Percentiles rank a stretch among this genome's conserved stretches.
Conservation (phyloP, 495 filamentous ascomycete genomes). For the Ascobolus immersus region DNA sequence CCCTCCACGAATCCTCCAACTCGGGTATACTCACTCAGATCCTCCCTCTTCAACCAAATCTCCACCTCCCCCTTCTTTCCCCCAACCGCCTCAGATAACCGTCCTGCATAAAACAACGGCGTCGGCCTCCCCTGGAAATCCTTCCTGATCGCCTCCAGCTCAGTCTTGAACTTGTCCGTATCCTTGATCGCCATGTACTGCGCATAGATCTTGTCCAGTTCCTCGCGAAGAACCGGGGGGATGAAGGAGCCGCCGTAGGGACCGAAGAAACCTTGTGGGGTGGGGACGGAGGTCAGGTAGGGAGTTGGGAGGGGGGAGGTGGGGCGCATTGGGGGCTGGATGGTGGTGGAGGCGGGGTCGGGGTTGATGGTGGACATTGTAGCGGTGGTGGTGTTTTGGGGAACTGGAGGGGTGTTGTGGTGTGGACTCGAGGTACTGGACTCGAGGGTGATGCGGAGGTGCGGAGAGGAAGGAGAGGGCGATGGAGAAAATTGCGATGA, state of each 20-base stretch:
- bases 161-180: conserved; percentile 6
- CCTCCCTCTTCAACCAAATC: conserved; percentile 12
- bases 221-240: conserved; percentile 7
- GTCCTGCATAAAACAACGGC: conserved; percentile 9
- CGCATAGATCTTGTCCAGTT: conserved; percentile 8
- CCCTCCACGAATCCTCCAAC: not conserved
- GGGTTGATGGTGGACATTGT: too few species aligned
- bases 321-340: too few species aligned
- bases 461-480: too few species aligned
- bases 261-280: conserved; percentile 10
- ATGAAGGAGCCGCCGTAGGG: conserved; percentile 8
- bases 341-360: too few species aligned
- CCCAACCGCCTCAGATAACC: conserved; percentile 10
- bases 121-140: conserved; percentile 12
- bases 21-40: too few species aligned
- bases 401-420: too few species aligned
- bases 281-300: conserved; percentile 9
- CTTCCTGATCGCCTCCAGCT: conserved; percentile 8
- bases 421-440: too few species aligned
- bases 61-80: conserved; percentile 7
- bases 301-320: conserved; percentile 3
- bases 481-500: too few species aligned
- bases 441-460: too few species aligned
- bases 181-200: conserved; percentile 6
- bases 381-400: too few species aligned